Conservation (phyloP, 1,284 basidiomycete genomes). For the Marasmius fiardii region DNA sequence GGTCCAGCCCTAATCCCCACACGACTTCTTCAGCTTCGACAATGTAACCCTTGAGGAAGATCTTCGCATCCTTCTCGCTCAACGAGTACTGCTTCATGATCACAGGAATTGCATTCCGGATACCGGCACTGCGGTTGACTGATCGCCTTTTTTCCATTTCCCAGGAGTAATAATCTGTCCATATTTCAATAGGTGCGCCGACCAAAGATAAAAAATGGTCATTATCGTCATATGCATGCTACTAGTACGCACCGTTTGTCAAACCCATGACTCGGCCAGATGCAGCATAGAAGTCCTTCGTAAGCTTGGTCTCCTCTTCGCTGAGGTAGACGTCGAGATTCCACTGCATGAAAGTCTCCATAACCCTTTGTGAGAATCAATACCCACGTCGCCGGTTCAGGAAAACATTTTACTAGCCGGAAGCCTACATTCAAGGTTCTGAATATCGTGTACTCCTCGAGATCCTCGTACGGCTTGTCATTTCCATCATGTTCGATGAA, state of each 20-base stretch:
- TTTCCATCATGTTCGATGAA: slow-evolving; percentile 5
- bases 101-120: slow-evolving; percentile 5
- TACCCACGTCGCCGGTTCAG: no score
- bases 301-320: slow-evolving; percentile 2
- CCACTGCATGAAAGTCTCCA: slow-evolving; percentile 2
- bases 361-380: no score
- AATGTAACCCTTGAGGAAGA: slow-evolving; percentile 1
- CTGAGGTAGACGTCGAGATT: neutral
- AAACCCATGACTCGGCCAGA: slow-evolving; percentile 5
- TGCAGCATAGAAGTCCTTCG: slow-evolving; percentile 1
- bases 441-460: slow-evolving; percentile 3
- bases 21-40: neutral
- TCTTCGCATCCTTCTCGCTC: slow-evolving; percentile 7
- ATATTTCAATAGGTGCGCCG: neutral
- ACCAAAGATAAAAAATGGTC: neutral
- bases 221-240: neutral
- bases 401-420: neutral
- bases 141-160: no score
- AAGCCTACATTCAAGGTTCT: slow-evolving; percentile 3
- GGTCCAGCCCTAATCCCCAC: slow-evolving; percentile 1
- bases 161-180: slow-evolving; percentile 2
- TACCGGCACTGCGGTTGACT: neutral
- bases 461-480: slow-evolving; percentile 1
- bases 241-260: slow-evolving; percentile 4
- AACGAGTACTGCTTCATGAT: slow-evolving; percentile 4